Conservation (phyloP, 306 rosid genomes). For the Pterocarpus macrocarpus region DNA sequence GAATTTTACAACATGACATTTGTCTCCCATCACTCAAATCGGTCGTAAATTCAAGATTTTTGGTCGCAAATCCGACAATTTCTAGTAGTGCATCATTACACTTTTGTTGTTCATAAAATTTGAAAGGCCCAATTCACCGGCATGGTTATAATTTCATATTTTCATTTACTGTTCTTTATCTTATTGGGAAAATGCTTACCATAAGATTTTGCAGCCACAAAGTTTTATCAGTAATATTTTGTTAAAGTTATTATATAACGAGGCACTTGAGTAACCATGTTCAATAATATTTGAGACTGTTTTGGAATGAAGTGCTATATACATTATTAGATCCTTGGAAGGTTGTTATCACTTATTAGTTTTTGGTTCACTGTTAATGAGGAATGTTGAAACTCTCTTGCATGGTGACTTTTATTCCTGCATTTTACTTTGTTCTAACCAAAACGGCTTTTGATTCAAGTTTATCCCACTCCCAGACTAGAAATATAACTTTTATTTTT, state of each 20-base stretch:
- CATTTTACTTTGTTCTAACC: neutral
- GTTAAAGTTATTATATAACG: neutral
- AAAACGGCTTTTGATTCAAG: neutral
- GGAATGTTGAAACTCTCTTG: conserved; percentile 19
- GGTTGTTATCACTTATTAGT: conserved; percentile 6
- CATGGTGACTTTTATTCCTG: neutral
- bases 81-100: neutral
- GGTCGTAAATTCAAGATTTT: too few species aligned
- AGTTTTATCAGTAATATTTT: neutral
- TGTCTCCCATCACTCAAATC: too few species aligned
- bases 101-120: neutral
- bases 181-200: neutral
- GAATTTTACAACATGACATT: too few species aligned
- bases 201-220: too few species aligned
- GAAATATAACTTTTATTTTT: neutral
- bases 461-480: neutral
- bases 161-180: neutral
- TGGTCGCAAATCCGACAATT: too few species aligned
- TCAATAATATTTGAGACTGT: conserved; percentile 3
- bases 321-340: conserved; percentile 16
- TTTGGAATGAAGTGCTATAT: neutral
- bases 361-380: neutral
- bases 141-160: neutral
- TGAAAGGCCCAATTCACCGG: neutral
- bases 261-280: neutral